These are phyloP conservation scores for Pythium volutum DNA, from an alignment of 352 stramenopile species.

Conservation along the genomic window DNA sequence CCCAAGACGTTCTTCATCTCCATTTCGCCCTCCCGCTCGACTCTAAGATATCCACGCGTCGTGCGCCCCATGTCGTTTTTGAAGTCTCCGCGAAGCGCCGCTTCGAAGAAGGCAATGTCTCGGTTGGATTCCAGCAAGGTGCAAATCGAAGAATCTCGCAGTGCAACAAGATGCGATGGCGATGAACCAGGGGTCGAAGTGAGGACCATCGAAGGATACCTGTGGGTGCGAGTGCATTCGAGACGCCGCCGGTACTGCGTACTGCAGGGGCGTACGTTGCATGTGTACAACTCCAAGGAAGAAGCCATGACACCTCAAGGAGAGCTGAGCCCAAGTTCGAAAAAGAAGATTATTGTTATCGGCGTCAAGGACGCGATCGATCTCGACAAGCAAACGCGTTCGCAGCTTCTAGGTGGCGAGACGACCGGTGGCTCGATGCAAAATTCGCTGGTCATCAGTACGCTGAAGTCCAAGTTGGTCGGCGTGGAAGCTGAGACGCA, in stretches of 20 bases:
- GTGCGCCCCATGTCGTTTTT: constrained; percentile 21
- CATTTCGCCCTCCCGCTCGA: neutral
- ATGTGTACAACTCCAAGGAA: constrained; percentile 66
- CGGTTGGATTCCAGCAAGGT: neutral
- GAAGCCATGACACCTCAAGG: constrained; percentile 17
- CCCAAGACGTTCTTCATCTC: neutral
- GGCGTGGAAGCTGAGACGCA: constrained; percentile 64
- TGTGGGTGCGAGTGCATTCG: constrained; percentile 56
- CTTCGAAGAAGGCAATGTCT: constrained; percentile 3
- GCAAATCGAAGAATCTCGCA: neutral
- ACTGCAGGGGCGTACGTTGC: constrained; percentile 46
- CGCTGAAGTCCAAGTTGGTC: constrained; percentile 69
- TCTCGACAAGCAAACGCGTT: constrained; percentile 50
- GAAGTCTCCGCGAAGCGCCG: neutral
- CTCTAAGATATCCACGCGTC: neutral
- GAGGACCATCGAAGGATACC: constrained; percentile 51
- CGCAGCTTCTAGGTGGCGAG: constrained; percentile 42
- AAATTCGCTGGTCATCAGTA: constrained; percentile 65
- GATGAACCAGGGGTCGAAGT: neutral
- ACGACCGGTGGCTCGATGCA: constrained; percentile 27
- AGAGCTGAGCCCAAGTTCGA: constrained; percentile 27
- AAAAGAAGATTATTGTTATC: constrained; percentile 62
- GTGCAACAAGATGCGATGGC: neutral
- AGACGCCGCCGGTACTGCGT: constrained; percentile 69
- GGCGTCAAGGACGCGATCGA: constrained; percentile 61